Base-by-base conservation (phyloP, 2,329 filamentous ascomycete genomes). In the Pezicula rhizophila region DNA sequence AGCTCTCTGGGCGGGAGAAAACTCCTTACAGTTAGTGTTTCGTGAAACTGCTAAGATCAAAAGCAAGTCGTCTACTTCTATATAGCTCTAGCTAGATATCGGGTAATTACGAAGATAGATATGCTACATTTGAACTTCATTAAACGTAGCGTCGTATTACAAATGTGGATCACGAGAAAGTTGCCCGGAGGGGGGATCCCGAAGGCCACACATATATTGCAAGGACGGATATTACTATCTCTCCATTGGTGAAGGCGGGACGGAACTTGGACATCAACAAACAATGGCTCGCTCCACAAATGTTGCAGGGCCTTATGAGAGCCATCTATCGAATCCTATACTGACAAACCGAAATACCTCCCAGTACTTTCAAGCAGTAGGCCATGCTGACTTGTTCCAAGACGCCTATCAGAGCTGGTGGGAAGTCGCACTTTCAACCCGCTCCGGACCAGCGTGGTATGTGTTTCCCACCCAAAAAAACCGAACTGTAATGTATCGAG, bases 261-360 rank as follows among this genome's bases (percentile, higher is more conserved):
- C 79, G 1, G 80, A 75, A 7, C 79, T 78, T 50, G 72, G 75
- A 1, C 82, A 85, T 55, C 75, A 78, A 66, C 70, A 71, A 25
- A 74, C 71, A 33, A 72, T 85, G 2, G 66, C 81, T 50, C 70
- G 77, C 46, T 68, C 73, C 6, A 60, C 68, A 48, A 57, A 73
- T 60, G 60, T 80, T 50, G 78, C 77, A 68, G 82, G 82, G 0
- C 81, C 81, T 0, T 86, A 83, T 63, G 77, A 82, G 57, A 63
- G 64, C 2, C 65, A 67, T 45, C 62, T 66, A 0, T 51, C 59
- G n/a, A 74, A 74, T 40, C 65, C 69, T 3, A 62, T 74, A n/a
- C 57, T 73, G 8, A 67, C 70, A 0, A 68, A 68, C 12, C 61
- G 59, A 37, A 64, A 66, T 15, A 66, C 68, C 0, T 60, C 64